A percentile compares a stretch with the other conserved stretches of the same genome.
Evolutionary conservation across 129 eudicot genomes (phyloP).

Genomic region (Saposhnikovia divaricata): DNA sequence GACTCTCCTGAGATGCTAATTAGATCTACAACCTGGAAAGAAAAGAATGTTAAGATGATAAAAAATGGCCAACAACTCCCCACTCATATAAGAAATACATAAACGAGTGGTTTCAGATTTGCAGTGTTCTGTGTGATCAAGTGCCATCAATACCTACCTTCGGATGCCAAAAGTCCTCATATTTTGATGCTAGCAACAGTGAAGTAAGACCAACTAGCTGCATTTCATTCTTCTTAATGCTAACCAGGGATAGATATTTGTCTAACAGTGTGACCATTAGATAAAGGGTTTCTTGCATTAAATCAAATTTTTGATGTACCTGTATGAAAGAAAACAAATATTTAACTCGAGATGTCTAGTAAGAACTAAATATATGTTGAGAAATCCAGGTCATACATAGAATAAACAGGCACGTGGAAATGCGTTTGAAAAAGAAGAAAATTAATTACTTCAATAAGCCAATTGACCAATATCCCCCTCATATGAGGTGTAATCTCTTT

Average conservation of each 20-base stretch:
- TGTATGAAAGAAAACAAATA: slow-evolving; percentile 13
- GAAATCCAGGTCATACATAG: background rate
- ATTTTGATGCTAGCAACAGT: slow-evolving; percentile 86
- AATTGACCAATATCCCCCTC: slow-evolving; percentile 86
- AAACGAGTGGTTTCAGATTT: background rate
- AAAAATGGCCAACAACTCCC: background rate
- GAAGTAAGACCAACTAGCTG: slow-evolving; percentile 94
- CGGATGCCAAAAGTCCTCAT: slow-evolving; percentile 98
- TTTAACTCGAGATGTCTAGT: background rate
- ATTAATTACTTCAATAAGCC: slow-evolving; percentile 76
- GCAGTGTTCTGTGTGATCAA: background rate
- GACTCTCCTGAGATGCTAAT: slow-evolving; percentile 81
- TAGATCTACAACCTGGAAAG: slow-evolving; percentile 60
- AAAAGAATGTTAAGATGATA: slow-evolving; percentile 5
- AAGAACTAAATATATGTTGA: slow-evolving; percentile 14
- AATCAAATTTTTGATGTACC: slow-evolving; percentile 83
- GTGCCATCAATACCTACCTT: slow-evolving; percentile 39
- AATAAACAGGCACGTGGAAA: background rate
- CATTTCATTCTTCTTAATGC: slow-evolving; percentile 56
- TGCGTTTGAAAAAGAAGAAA: background rate
- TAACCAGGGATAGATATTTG: slow-evolving; percentile 53
- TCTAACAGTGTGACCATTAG: slow-evolving; percentile 78
- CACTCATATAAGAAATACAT: background rate
- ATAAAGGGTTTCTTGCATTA: slow-evolving; percentile 95
- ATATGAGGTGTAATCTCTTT: slow-evolving; percentile 74